phyloP scores from a whole-genome alignment of 139 green algal genomes.

The Chlamydomonas urium region DNA sequence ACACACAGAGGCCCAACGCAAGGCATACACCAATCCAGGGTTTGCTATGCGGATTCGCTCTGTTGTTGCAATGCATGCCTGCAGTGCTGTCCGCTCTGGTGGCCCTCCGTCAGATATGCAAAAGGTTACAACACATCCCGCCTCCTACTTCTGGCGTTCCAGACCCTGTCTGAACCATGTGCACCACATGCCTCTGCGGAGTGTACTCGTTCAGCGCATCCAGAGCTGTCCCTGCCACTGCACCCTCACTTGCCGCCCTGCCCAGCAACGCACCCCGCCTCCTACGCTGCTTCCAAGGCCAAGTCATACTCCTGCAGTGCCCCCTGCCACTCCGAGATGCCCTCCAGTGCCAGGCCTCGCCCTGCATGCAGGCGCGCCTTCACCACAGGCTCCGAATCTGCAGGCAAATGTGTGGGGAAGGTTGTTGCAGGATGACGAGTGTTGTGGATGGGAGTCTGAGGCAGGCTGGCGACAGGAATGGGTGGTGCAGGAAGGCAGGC shows the following conservation, averaged over 20 bases:
- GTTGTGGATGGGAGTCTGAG: neutral
- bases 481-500: neutral
- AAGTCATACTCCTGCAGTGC: slow-evolving; percentile 65
- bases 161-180: neutral
- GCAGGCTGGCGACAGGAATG: neutral
- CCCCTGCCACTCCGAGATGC: slow-evolving; percentile 56
- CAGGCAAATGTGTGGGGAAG: neutral
- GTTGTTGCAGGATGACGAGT: neutral
- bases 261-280: neutral
- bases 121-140: neutral
- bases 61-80: no score
- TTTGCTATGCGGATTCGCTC: neutral
- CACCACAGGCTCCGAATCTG: slow-evolving; percentile 14
- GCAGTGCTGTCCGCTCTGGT: no score
- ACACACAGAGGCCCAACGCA: neutral
- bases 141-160: neutral
- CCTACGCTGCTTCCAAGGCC: slow-evolving; percentile 24
- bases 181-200: neutral
- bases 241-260: neutral
- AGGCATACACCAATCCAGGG: neutral
- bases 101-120: no score
- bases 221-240: neutral
- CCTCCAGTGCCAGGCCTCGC: slow-evolving; percentile 72
- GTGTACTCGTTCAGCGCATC: neutral
- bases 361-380: slow-evolving; percentile 58